Evolutionary conservation across 2,329 filamentous ascomycete species (phyloP).

Genomic region (Aphanoascus verrucosus): DNA sequence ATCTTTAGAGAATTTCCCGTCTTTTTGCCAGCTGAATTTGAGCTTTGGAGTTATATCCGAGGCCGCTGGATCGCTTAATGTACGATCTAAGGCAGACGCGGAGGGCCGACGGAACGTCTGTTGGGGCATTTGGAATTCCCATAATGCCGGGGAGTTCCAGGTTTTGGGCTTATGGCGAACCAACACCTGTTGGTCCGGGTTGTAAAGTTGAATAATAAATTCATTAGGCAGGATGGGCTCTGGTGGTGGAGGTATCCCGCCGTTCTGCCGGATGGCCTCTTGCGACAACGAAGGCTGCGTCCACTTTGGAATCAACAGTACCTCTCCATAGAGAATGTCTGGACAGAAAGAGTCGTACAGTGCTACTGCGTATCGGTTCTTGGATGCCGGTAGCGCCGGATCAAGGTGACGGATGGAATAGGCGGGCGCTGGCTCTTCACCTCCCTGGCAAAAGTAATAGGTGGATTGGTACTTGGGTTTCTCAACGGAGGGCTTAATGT

Average conservation of each 20-base stretch:
- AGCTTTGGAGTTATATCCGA: constrained; percentile 56
- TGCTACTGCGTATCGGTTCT: constrained; percentile 76
- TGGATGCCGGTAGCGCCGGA: constrained; percentile 56
- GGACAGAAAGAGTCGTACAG: constrained; percentile 72
- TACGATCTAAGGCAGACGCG: constrained; percentile 64
- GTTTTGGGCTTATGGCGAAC: constrained; percentile 59
- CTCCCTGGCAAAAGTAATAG: constrained; percentile 52
- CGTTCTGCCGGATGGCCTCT: constrained; percentile 63
- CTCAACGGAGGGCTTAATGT: constrained; percentile 45
- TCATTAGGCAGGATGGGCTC: constrained; percentile 63
- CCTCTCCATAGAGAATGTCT: constrained; percentile 77
- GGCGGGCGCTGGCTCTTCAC: constrained; percentile 65
- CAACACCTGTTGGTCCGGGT: constrained; percentile 72
- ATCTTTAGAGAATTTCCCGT: constrained; percentile 75
- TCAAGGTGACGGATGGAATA: constrained; percentile 73
- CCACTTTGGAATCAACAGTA: constrained; percentile 76
- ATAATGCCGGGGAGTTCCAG: constrained; percentile 70
- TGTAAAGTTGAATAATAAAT: constrained; percentile 84
- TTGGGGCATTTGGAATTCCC: constrained; percentile 88
- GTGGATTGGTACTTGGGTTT: constrained; percentile 31
- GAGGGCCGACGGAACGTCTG: constrained; percentile 74
- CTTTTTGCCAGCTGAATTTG: constrained; percentile 79
- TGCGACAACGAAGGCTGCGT: constrained; percentile 69
- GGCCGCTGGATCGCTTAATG: constrained; percentile 50
- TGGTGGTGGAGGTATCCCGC: constrained; percentile 53